Evolutionary conservation across 116 monocot genomes (phyloP).

Genomic region (Phalaenopsis hybrid): DNA sequence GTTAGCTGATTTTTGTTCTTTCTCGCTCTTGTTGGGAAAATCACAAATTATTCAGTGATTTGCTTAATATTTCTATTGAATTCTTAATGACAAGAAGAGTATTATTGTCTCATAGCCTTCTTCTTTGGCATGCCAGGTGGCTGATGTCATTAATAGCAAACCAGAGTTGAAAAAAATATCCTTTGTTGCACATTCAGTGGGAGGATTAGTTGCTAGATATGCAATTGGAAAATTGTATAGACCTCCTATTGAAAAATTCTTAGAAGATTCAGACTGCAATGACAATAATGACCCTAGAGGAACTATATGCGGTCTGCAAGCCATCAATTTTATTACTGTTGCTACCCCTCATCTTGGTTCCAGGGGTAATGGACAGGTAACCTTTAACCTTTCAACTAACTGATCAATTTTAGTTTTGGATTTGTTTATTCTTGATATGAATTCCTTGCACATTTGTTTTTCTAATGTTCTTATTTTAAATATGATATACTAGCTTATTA

Average conservation of each 20-base stretch:
- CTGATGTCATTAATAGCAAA: conserved; percentile 40
- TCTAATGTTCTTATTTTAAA: no score
- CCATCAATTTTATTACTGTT: conserved; percentile 92
- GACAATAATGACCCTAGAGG: conserved; percentile 27
- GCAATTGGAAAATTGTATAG: conserved; percentile 75
- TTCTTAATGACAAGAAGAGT: no score
- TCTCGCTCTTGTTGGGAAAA: no score
- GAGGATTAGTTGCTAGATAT: conserved; percentile 92
- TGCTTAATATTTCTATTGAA: no score
- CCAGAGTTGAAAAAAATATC: conserved; percentile 65
- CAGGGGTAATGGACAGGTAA: conserved; percentile 85
- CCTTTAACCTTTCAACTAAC: no score
- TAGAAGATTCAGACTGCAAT: conserved; percentile 4
- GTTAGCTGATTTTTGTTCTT: conserved; percentile 20
- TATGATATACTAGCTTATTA: no score
- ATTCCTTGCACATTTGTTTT: no score
- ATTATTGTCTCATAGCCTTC: no score
- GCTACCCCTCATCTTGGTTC: conserved; percentile 99
- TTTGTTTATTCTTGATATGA: no score
- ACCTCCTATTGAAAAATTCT: conserved; percentile 21
- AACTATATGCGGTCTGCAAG: conserved; percentile 71
- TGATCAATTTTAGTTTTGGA: no score
- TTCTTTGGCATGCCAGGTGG: conserved; percentile 32
- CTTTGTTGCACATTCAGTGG: conserved; percentile 83
- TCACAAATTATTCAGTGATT: no score